A percentile compares a stretch with the other conserved stretches of the same genome.
phyloP scores from a whole-genome alignment of 2,329 filamentous ascomycete species.

The Hymenoscyphus fraxineus region DNA sequence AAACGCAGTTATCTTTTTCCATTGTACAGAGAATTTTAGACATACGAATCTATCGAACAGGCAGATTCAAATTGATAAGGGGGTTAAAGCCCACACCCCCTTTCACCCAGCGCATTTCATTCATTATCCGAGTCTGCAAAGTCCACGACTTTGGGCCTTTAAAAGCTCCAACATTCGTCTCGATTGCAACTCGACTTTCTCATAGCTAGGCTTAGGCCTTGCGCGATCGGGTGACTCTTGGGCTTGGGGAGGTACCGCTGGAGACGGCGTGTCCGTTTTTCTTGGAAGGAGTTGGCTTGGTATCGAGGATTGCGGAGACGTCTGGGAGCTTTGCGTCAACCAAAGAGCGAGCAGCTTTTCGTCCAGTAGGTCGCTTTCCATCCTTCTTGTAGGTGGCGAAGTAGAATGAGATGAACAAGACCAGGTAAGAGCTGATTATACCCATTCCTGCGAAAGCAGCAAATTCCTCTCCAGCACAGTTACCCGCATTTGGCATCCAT shows the following conservation, averaged over 20 bases:
- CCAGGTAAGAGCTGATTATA: conserved; percentile 89
- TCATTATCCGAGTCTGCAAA: background rate
- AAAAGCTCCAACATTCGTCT: background rate
- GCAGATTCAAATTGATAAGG: background rate
- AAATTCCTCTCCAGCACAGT: conserved; percentile 94
- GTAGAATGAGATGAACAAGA: conserved; percentile 99
- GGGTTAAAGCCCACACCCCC: background rate
- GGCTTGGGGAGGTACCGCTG: conserved; percentile 29
- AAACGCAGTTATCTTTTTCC: background rate
- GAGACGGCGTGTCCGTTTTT: conserved; percentile 40
- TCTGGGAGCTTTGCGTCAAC: conserved; percentile 33
- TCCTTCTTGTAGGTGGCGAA: conserved; percentile 92
- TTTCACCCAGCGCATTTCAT: conserved; percentile 3
- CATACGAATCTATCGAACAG: background rate
- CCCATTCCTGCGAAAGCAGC: conserved; percentile 88
- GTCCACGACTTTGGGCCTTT: background rate
- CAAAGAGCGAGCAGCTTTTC: conserved; percentile 63
- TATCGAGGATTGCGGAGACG: conserved; percentile 31
- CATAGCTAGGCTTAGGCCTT: conserved; percentile 30
- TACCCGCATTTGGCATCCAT: conserved; percentile 76
- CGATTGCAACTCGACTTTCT: background rate
- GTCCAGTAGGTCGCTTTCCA: conserved; percentile 74
- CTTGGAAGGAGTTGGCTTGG: conserved; percentile 47
- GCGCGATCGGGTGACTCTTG: conserved; percentile 32
- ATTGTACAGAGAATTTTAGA: conserved; percentile 8